A percentile compares a stretch with the other conserved stretches of the same genome.
These are phyloP conservation scores for Alternaria incomplexa DNA, from an alignment of 2,329 filamentous ascomycete genomes.

Conservation along the genomic window DNA sequence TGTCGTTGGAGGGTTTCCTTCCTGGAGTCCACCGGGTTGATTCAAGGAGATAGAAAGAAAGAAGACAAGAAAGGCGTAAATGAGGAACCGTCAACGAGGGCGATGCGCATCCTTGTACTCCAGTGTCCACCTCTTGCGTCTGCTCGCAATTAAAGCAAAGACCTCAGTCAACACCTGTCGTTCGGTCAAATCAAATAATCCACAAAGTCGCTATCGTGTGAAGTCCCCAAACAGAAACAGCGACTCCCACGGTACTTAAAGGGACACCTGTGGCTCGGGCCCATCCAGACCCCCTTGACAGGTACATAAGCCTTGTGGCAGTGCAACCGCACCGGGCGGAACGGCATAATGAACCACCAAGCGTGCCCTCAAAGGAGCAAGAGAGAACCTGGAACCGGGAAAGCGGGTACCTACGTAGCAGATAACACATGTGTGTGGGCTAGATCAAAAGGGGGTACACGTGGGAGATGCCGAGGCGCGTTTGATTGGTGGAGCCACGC, in stretches of 20 bases:
- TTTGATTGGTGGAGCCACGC: neutral
- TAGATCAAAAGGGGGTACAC: neutral
- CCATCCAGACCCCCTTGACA: neutral
- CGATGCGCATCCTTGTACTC: slow-evolving; percentile 1
- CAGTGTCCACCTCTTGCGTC: neutral
- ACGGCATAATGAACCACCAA: neutral
- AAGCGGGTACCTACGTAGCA: neutral
- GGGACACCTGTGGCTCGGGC: neutral
- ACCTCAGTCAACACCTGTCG: neutral
- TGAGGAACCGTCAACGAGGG: neutral
- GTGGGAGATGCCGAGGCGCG: neutral
- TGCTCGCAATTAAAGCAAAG: neutral
- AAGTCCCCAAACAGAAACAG: neutral
- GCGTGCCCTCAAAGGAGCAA: neutral
- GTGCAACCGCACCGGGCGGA: neutral
- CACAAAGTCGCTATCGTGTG: neutral
- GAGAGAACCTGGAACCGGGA: neutral
- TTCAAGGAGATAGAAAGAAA: neutral
- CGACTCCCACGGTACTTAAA: neutral
- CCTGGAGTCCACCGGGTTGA: neutral
- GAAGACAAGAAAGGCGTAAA: neutral
- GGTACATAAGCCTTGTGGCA: neutral
- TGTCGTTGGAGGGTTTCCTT: neutral
- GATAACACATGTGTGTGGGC: neutral
- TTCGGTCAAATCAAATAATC: neutral